Conservation (phyloP, 805 yeast species). For the Zygoascus flipseniorum region DNA sequence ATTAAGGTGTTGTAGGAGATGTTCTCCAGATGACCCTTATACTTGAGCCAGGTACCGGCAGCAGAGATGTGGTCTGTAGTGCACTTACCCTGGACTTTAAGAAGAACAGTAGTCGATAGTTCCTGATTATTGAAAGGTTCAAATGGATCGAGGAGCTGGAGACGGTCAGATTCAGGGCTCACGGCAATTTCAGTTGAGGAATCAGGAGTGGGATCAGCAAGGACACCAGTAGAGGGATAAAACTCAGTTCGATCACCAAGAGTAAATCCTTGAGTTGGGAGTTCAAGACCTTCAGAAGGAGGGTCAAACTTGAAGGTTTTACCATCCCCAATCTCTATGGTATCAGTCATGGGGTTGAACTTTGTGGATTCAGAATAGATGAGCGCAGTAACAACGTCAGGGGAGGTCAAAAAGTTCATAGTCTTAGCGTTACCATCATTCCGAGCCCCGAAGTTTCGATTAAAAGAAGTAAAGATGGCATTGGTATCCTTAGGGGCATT, state of each 20-base stretch:
- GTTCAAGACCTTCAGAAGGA: conserved; percentile 71
- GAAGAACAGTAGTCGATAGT: conserved; percentile 59
- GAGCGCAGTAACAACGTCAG: conserved; percentile 95
- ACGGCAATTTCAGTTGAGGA: conserved; percentile 55
- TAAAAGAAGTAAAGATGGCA: conserved; percentile 93
- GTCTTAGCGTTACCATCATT: conserved; percentile 98
- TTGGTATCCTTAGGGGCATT: conserved; percentile 61
- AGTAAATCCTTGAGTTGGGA: conserved; percentile 69
- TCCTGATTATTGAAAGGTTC: conserved; percentile 82
- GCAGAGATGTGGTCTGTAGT: conserved; percentile 98
- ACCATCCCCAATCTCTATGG: conserved; percentile 60
- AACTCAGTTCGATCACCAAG: conserved; percentile 59
- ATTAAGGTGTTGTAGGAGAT: conserved; percentile 91
- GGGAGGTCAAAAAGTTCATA: conserved; percentile 96
- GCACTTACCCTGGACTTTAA: conserved; percentile 96
- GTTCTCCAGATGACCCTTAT: conserved; percentile 95
- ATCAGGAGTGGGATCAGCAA: conserved; percentile 51
- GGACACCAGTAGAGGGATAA: conserved; percentile 52
- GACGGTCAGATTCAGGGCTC: conserved; percentile 84
- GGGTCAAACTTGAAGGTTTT: conserved; percentile 67
- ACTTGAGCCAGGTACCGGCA: conserved; percentile 98
- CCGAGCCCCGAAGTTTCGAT: conserved; percentile 96
- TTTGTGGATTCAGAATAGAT: conserved; percentile 88
- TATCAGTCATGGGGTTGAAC: conserved; percentile 85
- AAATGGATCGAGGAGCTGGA: conserved; percentile 81